Percentiles rank a stretch among this genome's conserved stretches.
These are phyloP conservation scores for Penicillium digitatum DNA, from an alignment of 2,329 filamentous ascomycete genomes.

Conservation along the genomic window DNA sequence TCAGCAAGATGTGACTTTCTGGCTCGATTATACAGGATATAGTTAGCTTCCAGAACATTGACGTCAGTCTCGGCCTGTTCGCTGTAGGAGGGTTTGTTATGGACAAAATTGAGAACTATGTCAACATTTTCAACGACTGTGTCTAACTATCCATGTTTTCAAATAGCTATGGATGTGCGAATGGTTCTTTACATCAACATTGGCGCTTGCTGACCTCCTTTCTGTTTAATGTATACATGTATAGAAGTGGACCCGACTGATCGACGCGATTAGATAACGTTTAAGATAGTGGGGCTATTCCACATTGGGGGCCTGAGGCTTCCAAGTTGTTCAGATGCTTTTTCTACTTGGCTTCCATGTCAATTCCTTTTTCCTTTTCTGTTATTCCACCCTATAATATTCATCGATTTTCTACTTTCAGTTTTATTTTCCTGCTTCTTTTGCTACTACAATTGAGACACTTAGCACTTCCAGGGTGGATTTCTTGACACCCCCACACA, in stretches of 20 bases:
- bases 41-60: slow-evolving; percentile 54
- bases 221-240: too few species aligned
- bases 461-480: neutral
- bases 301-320: neutral
- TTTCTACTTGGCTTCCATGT: neutral
- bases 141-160: neutral
- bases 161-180: neutral
- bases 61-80: slow-evolving; percentile 54
- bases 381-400: too few species aligned
- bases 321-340: neutral
- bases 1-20: slow-evolving; percentile 55
- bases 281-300: neutral
- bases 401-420: neutral
- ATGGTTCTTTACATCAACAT: neutral
- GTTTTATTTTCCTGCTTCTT: neutral
- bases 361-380: neutral
- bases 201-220: neutral
- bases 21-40: slow-evolving; percentile 59
- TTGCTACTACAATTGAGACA: neutral
- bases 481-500: neutral
- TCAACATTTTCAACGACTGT: neutral
- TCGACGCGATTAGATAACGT: neutral
- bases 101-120: neutral
- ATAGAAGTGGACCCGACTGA: neutral
- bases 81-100: slow-evolving; percentile 44